Conservation (phyloP, 257 asterid species). For the Solanum clarkiae region DNA sequence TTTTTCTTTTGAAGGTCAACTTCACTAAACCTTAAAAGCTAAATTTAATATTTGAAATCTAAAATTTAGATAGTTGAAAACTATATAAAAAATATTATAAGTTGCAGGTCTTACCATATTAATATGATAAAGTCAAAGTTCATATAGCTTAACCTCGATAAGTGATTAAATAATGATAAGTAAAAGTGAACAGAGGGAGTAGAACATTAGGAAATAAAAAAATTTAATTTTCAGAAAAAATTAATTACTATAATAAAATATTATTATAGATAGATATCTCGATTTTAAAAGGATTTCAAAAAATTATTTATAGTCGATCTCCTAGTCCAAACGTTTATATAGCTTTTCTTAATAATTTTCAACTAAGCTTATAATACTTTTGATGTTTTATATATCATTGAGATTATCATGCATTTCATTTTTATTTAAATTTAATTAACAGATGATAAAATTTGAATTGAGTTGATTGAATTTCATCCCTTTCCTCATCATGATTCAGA, state of each 20-base stretch:
- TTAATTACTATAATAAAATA: neutral
- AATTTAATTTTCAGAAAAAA: neutral
- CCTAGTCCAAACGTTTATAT: neutral
- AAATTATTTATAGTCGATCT: neutral
- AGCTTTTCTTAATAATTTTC: neutral
- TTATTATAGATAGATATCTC: too few relatives aligned
- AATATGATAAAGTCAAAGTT: too few relatives aligned
- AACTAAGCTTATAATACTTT: neutral
- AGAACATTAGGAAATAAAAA: neutral
- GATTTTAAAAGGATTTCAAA: neutral
- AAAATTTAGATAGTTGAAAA: too few relatives aligned
- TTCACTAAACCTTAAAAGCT: too few relatives aligned
- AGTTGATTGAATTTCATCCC: too few relatives aligned
- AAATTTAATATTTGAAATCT: too few relatives aligned
- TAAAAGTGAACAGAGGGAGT: too few relatives aligned
- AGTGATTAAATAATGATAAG: too few relatives aligned
- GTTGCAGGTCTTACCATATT: too few relatives aligned
- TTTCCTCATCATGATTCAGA: neutral
- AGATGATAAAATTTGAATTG: neutral
- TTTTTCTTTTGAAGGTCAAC: too few relatives aligned
- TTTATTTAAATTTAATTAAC: neutral
- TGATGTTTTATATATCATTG: neutral
- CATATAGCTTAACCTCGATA: too few relatives aligned
- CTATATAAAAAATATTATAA: too few relatives aligned
- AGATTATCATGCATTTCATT: neutral